phyloP scores from a whole-genome alignment of 352 stramenopile species.

The Pythium dissotocum region DNA sequence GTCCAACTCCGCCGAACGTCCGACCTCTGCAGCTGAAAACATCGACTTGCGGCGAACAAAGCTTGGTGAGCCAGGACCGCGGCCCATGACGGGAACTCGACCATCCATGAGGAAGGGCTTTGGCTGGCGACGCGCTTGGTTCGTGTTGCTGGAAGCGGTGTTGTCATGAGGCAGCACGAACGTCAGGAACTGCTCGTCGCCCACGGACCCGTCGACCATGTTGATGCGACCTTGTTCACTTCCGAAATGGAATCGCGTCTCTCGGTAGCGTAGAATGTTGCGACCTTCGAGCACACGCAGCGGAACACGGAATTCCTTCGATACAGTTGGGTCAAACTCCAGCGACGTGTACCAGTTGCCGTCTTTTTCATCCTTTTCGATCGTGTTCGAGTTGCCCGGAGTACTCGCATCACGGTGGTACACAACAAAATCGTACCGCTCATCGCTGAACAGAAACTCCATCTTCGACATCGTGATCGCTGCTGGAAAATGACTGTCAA shows the following conservation, averaged over 20 bases:
- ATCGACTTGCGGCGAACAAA: slow-evolving; percentile 81
- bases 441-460: slow-evolving; percentile 74
- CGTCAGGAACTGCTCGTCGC: slow-evolving; percentile 50
- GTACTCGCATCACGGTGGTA: slow-evolving; percentile 33
- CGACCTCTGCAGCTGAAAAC: slow-evolving; percentile 55
- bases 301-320: slow-evolving; percentile 43
- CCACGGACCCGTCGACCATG: slow-evolving; percentile 14
- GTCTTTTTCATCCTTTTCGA: slow-evolving; percentile 28
- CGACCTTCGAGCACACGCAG: slow-evolving; percentile 57
- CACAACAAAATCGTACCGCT: slow-evolving; percentile 68
- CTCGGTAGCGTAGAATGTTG: slow-evolving; percentile 58
- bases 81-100: slow-evolving; percentile 81
- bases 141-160: slow-evolving; percentile 16
- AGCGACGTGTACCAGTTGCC: slow-evolving; percentile 49
- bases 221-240: slow-evolving; percentile 12
- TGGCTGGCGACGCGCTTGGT: slow-evolving; percentile 1
- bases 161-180: slow-evolving; percentile 62
- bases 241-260: slow-evolving; percentile 62
- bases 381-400: background rate
- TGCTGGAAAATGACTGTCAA: slow-evolving; percentile 62
- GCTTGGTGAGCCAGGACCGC: slow-evolving; percentile 77
- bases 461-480: slow-evolving; percentile 59
- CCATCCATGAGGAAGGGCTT: slow-evolving; percentile 54
- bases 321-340: slow-evolving; percentile 43
- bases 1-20: slow-evolving; percentile 27